These are phyloP conservation scores for Microbotryum silenes-acaulis DNA, from an alignment of 1,284 basidiomycete genomes.

Conservation along the genomic window DNA sequence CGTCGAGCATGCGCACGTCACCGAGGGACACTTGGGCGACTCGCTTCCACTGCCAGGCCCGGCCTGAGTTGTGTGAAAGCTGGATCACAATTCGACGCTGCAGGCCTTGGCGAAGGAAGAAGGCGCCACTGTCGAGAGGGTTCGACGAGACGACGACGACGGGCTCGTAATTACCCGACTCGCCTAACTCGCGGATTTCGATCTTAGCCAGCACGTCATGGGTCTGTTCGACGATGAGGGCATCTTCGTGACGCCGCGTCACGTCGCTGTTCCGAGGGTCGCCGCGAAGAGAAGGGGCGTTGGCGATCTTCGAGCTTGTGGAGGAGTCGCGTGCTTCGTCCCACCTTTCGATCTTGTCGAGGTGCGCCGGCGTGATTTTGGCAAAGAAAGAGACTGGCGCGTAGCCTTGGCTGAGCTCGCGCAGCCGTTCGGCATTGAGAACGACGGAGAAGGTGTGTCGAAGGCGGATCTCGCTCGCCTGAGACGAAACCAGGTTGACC, in stretches of 20 bases:
- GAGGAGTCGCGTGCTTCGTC: constrained; percentile 66
- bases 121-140: constrained; percentile 73
- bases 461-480: constrained; percentile 68
- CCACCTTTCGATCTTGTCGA: constrained; percentile 82
- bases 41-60: constrained; percentile 75
- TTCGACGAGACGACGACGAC: constrained; percentile 73
- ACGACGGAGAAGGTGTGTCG: constrained; percentile 70
- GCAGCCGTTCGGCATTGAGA: constrained; percentile 61
- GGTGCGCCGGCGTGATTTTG: constrained; percentile 64
- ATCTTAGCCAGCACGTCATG: constrained; percentile 84
- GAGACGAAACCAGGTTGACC: constrained; percentile 63
- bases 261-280: constrained; percentile 26
- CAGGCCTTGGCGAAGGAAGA: constrained; percentile 84
- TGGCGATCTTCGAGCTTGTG: constrained; percentile 43
- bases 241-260: constrained; percentile 85
- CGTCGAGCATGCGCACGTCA: constrained; percentile 73
- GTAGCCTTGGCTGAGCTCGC: constrained; percentile 64
- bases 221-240: constrained; percentile 77
- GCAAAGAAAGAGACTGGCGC: constrained; percentile 84
- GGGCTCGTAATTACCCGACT: constrained; percentile 73
- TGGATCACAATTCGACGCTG: constrained; percentile 73
- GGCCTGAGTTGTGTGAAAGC: constrained; percentile 79
- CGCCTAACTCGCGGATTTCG: constrained; percentile 76
- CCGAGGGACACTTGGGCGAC: constrained; percentile 70
- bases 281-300: constrained; percentile 16